These are phyloP conservation scores for Wickerhamomyces xylosicus DNA, from an alignment of 805 yeast genomes.

Conservation along the genomic window DNA sequence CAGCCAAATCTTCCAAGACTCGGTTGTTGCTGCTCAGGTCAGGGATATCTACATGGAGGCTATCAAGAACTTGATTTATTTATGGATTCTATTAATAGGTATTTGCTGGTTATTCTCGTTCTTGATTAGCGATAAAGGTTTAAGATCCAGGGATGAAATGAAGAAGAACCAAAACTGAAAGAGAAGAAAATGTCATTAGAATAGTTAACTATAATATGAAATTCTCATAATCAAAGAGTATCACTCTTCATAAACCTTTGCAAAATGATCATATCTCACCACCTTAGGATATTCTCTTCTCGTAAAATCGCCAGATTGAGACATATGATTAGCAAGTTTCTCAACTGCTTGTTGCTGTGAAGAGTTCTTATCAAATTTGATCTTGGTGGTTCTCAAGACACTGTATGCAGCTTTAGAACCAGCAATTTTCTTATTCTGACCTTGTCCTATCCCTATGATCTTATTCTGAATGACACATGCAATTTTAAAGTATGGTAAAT, in stretches of 20 bases:
- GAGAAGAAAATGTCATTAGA: too few species aligned
- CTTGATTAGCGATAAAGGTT: constrained; percentile 11
- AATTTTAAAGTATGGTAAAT: neutral
- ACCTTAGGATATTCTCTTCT: neutral
- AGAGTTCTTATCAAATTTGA: neutral
- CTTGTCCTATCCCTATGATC: neutral
- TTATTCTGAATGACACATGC: neutral
- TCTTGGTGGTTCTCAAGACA: neutral
- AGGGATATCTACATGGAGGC: constrained; percentile 11
- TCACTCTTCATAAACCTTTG: neutral
- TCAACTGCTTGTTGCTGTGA: neutral
- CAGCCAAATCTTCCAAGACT: constrained; percentile 1
- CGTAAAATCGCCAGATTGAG: neutral
- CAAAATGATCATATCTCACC: neutral
- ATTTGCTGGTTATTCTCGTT: constrained; percentile 6
- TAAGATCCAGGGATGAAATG: constrained; percentile 3
- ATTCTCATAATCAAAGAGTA: too few species aligned
- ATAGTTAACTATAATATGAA: too few species aligned
- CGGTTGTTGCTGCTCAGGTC: constrained; percentile 7
- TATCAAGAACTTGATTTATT: constrained; percentile 8
- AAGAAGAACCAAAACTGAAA: too few species aligned
- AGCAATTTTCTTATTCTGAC: neutral
- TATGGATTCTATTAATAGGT: constrained; percentile 14
- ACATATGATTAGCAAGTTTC: neutral
- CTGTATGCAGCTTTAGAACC: neutral